Evolutionary conservation across 1,284 basidiomycete genomes (phyloP).

Genomic region (Phylloporus sp.): DNA sequence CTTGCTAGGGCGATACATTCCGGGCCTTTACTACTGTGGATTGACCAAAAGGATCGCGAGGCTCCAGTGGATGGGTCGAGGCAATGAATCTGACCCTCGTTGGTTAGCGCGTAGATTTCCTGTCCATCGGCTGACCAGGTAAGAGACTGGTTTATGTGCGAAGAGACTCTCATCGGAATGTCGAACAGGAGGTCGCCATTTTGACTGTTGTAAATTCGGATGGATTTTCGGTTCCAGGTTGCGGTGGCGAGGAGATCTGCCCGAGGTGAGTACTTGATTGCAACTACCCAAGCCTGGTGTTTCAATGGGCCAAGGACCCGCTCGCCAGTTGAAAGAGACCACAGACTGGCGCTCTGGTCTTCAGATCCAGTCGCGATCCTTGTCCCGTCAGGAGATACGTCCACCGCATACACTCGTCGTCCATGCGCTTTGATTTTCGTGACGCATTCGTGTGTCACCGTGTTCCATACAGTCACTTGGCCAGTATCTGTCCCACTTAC

Average conservation of each 20-base stretch:
- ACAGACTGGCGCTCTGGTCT: not conserved
- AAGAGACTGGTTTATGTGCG: no score
- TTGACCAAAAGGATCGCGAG: no score
- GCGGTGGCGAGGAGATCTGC: not conserved
- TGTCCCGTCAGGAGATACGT: slow-evolving; percentile 2
- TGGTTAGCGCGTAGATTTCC: no score
- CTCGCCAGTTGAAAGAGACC: slow-evolving; percentile 2
- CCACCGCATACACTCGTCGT: not conserved
- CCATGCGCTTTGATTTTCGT: not conserved
- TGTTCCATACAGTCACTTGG: slow-evolving; percentile 5
- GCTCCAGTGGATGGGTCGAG: no score
- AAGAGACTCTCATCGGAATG: no score
- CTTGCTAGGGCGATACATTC: no score
- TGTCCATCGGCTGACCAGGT: no score
- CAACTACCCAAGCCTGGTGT: not conserved
- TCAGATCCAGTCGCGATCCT: not conserved
- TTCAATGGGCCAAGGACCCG: not conserved
- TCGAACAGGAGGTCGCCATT: not conserved
- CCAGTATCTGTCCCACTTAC: not conserved
- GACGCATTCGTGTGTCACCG: not conserved
- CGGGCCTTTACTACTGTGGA: no score
- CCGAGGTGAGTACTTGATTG: slow-evolving; percentile 1
- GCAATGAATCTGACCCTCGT: no score
- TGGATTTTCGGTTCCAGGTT: not conserved
- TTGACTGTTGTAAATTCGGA: not conserved